These are phyloP conservation scores for Calocybe indica DNA, from an alignment of 768 basidiomycete species.

Conservation along the genomic window DNA sequence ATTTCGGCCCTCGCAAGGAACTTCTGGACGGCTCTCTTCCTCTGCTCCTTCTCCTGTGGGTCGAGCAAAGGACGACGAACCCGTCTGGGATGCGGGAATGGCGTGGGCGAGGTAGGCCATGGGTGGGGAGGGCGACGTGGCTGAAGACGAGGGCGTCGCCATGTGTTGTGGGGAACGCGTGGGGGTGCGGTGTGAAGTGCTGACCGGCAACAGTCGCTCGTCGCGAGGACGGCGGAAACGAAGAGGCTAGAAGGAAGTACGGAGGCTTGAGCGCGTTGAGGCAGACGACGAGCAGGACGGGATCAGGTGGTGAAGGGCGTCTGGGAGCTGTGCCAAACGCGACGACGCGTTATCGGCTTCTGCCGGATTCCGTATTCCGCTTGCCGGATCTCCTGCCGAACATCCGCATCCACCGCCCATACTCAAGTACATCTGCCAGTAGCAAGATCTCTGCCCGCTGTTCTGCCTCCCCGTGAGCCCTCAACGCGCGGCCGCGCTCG, in stretches of 20 bases:
- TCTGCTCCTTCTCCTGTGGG: conserved; percentile 48
- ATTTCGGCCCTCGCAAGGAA: conserved; percentile 76
- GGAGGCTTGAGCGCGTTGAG: conserved; percentile 29
- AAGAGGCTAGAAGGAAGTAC: conserved; percentile 22
- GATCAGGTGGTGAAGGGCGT: conserved; percentile 22
- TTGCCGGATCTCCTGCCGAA: conserved; percentile 18
- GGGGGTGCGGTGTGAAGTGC: conserved; percentile 3
- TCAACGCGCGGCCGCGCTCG: too few species aligned
- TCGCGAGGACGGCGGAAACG: conserved; percentile 20
- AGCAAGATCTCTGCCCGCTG: too few species aligned
- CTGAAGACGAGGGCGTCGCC: conserved; percentile 77
- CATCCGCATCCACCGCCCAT: conserved; percentile 2
- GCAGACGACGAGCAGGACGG: conserved; percentile 20
- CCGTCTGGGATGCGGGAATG: conserved; percentile 30
- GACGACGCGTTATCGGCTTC: conserved; percentile 48
- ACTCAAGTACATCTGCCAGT: background rate
- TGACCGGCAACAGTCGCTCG: conserved; percentile 18
- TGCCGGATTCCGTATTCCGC: conserved; percentile 37
- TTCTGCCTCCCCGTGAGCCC: too few species aligned
- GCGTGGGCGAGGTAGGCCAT: conserved; percentile 52
- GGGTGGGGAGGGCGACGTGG: conserved; percentile 79
- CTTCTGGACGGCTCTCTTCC: conserved; percentile 66
- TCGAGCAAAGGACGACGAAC: conserved; percentile 29
- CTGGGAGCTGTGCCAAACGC: conserved; percentile 37
- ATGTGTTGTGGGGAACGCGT: conserved; percentile 32